These are phyloP conservation scores for Yamadazyma triangularis DNA, from an alignment of 1,139 yeast species.

Conservation along the genomic window DNA sequence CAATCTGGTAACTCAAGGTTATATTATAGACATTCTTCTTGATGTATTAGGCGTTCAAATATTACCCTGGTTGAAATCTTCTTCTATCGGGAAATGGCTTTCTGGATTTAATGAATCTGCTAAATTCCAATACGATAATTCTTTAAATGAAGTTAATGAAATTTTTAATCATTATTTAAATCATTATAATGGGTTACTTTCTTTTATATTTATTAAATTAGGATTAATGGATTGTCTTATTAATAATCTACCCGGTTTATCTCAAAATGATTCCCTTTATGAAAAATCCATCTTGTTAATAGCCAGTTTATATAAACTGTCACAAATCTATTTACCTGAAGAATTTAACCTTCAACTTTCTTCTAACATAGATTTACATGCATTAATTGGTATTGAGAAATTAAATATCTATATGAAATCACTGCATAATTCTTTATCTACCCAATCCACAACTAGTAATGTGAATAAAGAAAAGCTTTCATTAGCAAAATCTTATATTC, in stretches of 20 bases:
- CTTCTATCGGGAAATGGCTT: constrained; percentile 31
- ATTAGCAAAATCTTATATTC: background rate
- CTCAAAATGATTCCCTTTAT: constrained; percentile 20
- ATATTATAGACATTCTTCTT: constrained; percentile 65
- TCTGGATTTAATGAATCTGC: constrained; percentile 8
- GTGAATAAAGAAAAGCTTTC: background rate
- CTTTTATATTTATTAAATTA: constrained; percentile 51
- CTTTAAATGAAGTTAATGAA: constrained; percentile 15
- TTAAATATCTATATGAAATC: too few species aligned
- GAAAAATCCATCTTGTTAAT: constrained; percentile 62
- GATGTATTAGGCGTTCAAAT: constrained; percentile 62
- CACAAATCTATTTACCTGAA: constrained; percentile 50
- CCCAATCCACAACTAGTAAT: too few species aligned
- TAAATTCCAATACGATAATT: constrained; percentile 6
- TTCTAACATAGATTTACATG: constrained; percentile 7
- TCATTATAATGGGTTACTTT: constrained; percentile 62
- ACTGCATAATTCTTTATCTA: background rate
- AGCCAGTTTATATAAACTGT: constrained; percentile 56
- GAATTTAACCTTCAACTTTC: constrained; percentile 19
- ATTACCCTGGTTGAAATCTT: constrained; percentile 51
- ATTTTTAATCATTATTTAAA: constrained; percentile 23
- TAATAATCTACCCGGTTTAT: constrained; percentile 38
- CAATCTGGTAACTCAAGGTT: constrained; percentile 51
- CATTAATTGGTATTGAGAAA: constrained; percentile 8
- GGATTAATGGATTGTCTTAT: constrained; percentile 53